Conservation (phyloP, 1,284 basidiomycete genomes). For the Papiliotrema fonsecae region DNA sequence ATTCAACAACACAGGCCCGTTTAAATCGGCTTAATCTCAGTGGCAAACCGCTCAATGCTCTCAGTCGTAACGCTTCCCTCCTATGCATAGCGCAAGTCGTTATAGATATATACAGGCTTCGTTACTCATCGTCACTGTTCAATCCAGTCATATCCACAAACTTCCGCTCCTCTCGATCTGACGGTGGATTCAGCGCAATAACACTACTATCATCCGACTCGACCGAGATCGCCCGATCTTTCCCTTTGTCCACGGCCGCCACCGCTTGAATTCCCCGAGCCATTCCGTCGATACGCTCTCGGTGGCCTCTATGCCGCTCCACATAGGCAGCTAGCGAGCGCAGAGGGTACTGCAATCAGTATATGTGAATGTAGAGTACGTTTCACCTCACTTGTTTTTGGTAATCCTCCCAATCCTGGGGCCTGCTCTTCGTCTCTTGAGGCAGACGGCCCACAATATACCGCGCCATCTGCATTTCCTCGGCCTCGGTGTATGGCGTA, state of each 20-base stretch:
- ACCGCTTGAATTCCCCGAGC: not conserved
- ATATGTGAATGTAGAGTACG: no score
- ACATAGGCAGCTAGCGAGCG: not conserved
- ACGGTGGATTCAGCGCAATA: not conserved
- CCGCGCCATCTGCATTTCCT: conserved; percentile 9
- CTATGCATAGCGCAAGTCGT: not conserved
- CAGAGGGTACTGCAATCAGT: not conserved
- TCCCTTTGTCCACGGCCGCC: not conserved
- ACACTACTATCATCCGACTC: conserved; percentile 4
- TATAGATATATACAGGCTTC: not conserved
- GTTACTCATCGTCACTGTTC: conserved; percentile 3
- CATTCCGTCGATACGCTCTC: not conserved
- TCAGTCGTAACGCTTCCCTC: no score
- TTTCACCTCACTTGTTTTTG: conserved; percentile 8
- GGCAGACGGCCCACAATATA: conserved; percentile 6
- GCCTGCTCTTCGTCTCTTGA: not conserved
- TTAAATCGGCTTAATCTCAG: no score
- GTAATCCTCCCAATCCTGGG: conserved; percentile 6
- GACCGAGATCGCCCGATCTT: not conserved
- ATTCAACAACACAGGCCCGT: no score
- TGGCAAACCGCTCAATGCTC: no score
- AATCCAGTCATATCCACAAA: conserved; percentile 4
- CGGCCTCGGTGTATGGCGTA: conserved; percentile 1
- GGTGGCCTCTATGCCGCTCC: not conserved
- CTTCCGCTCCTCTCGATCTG: no score